Evolutionary conservation across 345 rosid genomes (phyloP), one percentile per base, ranked within the genome.

Genomic region (Leavenworthia alabamica): DNA sequence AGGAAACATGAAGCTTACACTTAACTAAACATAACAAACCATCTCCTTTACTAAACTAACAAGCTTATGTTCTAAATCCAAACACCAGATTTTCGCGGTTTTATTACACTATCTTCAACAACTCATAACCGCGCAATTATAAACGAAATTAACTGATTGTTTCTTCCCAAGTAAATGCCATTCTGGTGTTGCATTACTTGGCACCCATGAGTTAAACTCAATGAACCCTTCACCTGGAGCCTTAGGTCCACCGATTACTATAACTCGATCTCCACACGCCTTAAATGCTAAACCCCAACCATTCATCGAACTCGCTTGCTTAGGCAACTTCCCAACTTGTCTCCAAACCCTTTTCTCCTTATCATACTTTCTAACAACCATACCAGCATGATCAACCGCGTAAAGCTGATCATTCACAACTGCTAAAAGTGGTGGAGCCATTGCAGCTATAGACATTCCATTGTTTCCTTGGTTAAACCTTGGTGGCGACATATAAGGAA

Each of bases 281-380:
- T 82, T 74, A 67, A 91, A 91, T 4, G 90, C 98, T 7, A 91
- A 19, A 8, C 98, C 98, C 98, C 96, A 91, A 14, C 96, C 96
- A 10, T 82, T 78, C 82, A 75, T 67, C 0, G 95, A 84, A 56
- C 31, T 66, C 1, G 80, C 86, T 46, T 40, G 67, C 13, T 73
- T 81, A 12, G 98, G 96, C 62, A 91, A 51, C 10, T 62, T 42
- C 64, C 90, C 96, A 1, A 83, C 59, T 7, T 74, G 59, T 6
- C 12, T 29, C 98, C 98, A 88, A 17, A 46, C 44, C 17, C 79
- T 75, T 2, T 8, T 73, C 8, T 42, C 71, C 59, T 83, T 91
- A 61, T 84, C 81, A 53, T 84, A 91, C 40, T 76, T 84, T 27
- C 75, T 72, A 28, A 91, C 80, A 16, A 68, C 86, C 75, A 58